phyloP scores from a whole-genome alignment of 345 rosid species.

The Bruguiera sexangula region DNA sequence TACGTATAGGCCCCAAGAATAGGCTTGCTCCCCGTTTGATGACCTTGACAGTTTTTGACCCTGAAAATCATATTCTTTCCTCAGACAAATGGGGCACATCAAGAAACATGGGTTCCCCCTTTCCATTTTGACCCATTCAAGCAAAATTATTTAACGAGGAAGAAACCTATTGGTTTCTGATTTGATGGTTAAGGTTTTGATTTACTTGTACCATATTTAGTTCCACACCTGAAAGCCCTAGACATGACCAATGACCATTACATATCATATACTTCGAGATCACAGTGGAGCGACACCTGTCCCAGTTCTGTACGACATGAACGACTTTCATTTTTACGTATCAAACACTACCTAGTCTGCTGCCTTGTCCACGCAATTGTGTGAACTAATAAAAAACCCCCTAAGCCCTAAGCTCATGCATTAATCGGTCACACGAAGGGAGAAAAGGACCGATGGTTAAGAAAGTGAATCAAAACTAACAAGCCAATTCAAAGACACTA shows the following conservation, averaged over 20 bases:
- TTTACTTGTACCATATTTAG: neutral
- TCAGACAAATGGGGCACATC: neutral
- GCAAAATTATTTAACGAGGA: neutral
- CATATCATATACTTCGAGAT: neutral
- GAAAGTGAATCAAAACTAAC: conserved; percentile 27
- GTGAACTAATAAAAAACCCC: neutral
- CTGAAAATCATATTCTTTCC: conserved; percentile 1
- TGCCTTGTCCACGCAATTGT: neutral
- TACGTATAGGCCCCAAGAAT: no score
- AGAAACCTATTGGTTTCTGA: neutral
- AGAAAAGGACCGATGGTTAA: conserved; percentile 35
- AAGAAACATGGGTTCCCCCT: neutral
- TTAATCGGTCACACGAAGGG: neutral
- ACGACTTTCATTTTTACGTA: conserved; percentile 6
- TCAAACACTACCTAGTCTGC: conserved; percentile 1
- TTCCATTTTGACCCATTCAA: neutral
- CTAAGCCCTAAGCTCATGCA: conserved; percentile 1
- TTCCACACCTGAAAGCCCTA: conserved; percentile 3
- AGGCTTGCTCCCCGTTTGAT: neutral
- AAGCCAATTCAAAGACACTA: conserved; percentile 16
- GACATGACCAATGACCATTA: conserved; percentile 13
- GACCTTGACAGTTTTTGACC: conserved; percentile 4
- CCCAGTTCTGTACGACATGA: neutral
- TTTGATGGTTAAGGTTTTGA: conserved; percentile 16
- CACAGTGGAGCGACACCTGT: neutral